Evolutionary conservation across 2,329 filamentous ascomycete genomes (phyloP).

Genomic region (Paecilomyces sp.): DNA sequence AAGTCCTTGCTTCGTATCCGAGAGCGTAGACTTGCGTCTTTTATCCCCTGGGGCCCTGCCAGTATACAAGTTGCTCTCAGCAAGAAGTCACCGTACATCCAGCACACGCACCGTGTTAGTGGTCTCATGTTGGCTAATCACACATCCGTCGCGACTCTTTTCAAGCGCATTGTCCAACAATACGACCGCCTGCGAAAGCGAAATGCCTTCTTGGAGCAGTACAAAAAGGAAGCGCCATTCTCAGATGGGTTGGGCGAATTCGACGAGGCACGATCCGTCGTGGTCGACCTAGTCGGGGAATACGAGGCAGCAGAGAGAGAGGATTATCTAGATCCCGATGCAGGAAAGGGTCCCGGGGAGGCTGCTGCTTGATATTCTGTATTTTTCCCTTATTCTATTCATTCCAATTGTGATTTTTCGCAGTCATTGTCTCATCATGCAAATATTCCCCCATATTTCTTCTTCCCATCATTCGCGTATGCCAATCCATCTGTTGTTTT

Average conservation of each 20-base stretch:
- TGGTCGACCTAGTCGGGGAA: constrained; percentile 83
- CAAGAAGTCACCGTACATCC: constrained; percentile 92
- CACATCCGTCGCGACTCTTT: constrained; percentile 91
- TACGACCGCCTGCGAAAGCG: constrained; percentile 93
- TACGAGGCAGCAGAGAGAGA: constrained; percentile 92
- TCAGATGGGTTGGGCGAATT: constrained; percentile 88
- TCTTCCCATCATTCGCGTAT: too few relatives aligned
- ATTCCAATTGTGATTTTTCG: neutral
- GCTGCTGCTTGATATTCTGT: constrained; percentile 12
- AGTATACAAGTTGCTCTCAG: constrained; percentile 96
- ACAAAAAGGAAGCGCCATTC: constrained; percentile 94
- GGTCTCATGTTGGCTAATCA: constrained; percentile 98
- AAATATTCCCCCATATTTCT: neutral
- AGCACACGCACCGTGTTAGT: constrained; percentile 88
- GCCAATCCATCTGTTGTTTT: neutral
- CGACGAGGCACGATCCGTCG: constrained; percentile 87
- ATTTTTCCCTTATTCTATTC: neutral
- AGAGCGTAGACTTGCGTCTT: constrained; percentile 86
- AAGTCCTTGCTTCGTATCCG: constrained; percentile 95
- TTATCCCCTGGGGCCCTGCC: constrained; percentile 97
- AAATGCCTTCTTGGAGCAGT: constrained; percentile 92
- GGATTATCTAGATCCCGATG: constrained; percentile 76
- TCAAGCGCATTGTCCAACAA: constrained; percentile 86
- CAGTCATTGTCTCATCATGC: neutral
- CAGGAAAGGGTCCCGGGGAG: constrained; percentile 37